Conservation (phyloP, 306 rosid species). For the Medicago arabica region DNA sequence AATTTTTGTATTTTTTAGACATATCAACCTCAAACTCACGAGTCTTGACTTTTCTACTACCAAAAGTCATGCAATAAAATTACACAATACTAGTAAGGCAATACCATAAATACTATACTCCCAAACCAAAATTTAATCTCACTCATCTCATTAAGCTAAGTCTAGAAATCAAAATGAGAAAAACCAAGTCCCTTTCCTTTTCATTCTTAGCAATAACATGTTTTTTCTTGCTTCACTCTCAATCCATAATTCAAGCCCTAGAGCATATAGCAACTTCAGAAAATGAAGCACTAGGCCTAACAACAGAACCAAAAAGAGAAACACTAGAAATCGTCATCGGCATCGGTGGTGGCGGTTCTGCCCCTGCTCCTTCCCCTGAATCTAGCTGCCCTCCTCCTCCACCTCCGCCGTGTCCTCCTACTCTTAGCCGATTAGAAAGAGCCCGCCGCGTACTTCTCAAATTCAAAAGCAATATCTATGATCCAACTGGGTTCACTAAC, state of each 20-base stretch:
- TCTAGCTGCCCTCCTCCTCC: background rate
- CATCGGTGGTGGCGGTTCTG: conserved; percentile 39
- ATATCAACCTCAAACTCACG: conserved; percentile 17
- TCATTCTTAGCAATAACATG: conserved; percentile 34
- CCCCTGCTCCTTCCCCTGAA: conserved; percentile 50
- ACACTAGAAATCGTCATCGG: conserved; percentile 53
- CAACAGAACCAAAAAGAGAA: conserved; percentile 33
- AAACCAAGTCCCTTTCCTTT: conserved; percentile 24
- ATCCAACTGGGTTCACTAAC: background rate
- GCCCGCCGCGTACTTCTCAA: conserved; percentile 37
- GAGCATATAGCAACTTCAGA: conserved; percentile 30
- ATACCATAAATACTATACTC: background rate
- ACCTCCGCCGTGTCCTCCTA: background rate
- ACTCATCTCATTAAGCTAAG: background rate
- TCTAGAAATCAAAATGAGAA: conserved; percentile 32
- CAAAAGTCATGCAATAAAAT: background rate
- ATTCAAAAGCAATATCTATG: conserved; percentile 8
- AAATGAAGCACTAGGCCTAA: conserved; percentile 45
- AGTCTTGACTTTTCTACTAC: conserved; percentile 37
- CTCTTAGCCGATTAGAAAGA: conserved; percentile 25
- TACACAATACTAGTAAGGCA: background rate
- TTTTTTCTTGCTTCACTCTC: conserved; percentile 20
- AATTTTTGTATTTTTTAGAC: background rate
- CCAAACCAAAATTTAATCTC: background rate
- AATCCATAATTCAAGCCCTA: background rate